A percentile compares a stretch with the other conserved stretches of the same genome.
phyloP scores from a whole-genome alignment of 441 rosid species.

The Cnidoscolus chayamansa region DNA sequence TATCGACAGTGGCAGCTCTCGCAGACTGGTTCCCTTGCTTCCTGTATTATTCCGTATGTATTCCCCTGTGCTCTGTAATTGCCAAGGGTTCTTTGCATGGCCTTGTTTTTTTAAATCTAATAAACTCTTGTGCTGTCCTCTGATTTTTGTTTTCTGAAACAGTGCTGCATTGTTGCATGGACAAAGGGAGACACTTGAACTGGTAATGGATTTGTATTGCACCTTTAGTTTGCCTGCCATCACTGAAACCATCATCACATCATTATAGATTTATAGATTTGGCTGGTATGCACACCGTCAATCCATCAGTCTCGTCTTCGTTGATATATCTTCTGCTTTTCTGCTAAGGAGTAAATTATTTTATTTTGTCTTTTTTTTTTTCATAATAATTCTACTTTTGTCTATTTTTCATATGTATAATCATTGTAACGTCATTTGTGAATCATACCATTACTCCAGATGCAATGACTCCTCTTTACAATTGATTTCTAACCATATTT shows the following conservation, averaged over 20 bases:
- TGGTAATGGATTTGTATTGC: constrained; percentile 42
- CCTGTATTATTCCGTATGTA: constrained; percentile 90
- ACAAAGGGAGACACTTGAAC: constrained; percentile 75
- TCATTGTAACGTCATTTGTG: background rate
- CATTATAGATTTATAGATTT: background rate
- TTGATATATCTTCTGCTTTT: background rate
- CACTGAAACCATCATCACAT: background rate
- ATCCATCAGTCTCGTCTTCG: background rate
- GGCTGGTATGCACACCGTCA: background rate
- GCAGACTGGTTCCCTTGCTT: constrained; percentile 67
- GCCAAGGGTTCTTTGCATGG: constrained; percentile 8
- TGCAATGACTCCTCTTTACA: background rate
- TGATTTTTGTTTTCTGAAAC: constrained; percentile 25
- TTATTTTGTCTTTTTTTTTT: background rate
- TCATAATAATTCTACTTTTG: background rate
- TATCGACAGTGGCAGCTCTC: constrained; percentile 96
- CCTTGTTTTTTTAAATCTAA: background rate
- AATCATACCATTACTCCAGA: background rate
- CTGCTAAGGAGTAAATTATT: background rate
- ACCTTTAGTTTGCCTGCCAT: background rate
- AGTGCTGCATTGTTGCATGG: constrained; percentile 92
- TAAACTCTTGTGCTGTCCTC: constrained; percentile 12
- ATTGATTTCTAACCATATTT: background rate
- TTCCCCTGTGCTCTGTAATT: constrained; percentile 15
- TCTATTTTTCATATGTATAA: too few species aligned